These are phyloP conservation scores for Balamuthia mandrillaris DNA, from an alignment of 208 protist species.

Conservation along the genomic window DNA sequence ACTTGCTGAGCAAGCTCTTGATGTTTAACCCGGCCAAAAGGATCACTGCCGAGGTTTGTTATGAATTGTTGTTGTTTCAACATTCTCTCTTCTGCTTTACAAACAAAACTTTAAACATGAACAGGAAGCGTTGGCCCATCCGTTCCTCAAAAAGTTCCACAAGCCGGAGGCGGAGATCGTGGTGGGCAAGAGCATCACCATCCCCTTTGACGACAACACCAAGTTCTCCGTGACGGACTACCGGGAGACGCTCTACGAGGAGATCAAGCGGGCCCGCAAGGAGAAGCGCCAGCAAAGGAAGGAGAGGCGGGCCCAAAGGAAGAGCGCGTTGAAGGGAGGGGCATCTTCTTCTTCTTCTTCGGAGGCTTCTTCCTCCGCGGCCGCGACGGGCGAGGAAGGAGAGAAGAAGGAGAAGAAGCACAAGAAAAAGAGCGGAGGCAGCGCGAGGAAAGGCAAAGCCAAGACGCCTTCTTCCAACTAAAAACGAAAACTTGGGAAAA, in stretches of 20 bases:
- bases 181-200: conserved; percentile 78
- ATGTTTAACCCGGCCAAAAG: conserved; percentile 93
- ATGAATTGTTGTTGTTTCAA: neutral
- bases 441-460: neutral
- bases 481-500: neutral
- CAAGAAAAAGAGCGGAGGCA: conserved; percentile 34
- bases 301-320: conserved; percentile 15
- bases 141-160: conserved; percentile 34
- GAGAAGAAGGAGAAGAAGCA: conserved; percentile 38
- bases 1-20: conserved; percentile 88
- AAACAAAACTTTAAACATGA: neutral
- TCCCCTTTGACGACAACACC: conserved; percentile 88
- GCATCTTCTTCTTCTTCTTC: no score
- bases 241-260: conserved; percentile 82
- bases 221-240: conserved; percentile 89
- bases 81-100: no score
- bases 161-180: conserved; percentile 78
- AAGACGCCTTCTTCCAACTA: no score
- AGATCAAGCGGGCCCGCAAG: conserved; percentile 41
- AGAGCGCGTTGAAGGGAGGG: no score
- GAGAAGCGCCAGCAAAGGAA: conserved; percentile 38
- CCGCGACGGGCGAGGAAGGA: no score
- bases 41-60: conserved; percentile 66
- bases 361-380: no score
- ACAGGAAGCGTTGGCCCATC: conserved; percentile 25